These are phyloP conservation scores for Rhynchosporium graminicola DNA, from an alignment of 2,329 filamentous ascomycete genomes.

Conservation along the genomic window DNA sequence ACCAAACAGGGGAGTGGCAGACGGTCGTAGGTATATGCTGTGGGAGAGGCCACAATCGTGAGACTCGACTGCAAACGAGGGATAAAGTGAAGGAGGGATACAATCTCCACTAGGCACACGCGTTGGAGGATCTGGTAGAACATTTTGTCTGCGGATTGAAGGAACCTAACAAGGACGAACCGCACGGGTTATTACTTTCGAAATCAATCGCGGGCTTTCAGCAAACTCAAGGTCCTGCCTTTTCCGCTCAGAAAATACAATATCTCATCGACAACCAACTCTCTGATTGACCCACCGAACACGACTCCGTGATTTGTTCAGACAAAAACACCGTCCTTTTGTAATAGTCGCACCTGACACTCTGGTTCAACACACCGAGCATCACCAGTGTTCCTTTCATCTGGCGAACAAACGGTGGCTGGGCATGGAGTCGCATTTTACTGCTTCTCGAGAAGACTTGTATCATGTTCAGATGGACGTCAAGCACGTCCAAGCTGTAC, in stretches of 20 bases:
- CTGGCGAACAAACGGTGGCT: slow-evolving; percentile 23
- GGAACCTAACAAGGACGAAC: background rate
- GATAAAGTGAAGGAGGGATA: slow-evolving; percentile 23
- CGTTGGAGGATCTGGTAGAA: slow-evolving; percentile 7
- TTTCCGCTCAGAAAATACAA: slow-evolving; percentile 10
- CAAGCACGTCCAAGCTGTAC: slow-evolving; percentile 65
- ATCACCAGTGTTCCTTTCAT: background rate
- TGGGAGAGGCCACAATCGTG: slow-evolving; percentile 35
- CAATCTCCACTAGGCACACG: slow-evolving; percentile 20
- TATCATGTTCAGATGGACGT: slow-evolving; percentile 71
- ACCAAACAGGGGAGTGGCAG: slow-evolving; percentile 29
- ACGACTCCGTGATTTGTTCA: background rate
- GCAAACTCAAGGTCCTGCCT: background rate
- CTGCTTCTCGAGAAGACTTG: slow-evolving; percentile 62
- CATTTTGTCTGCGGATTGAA: background rate
- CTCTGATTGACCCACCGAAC: too few relatives aligned
- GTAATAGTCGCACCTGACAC: background rate
- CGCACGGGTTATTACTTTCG: background rate
- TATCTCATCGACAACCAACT: background rate
- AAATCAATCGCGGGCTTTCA: background rate
- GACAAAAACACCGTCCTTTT: background rate
- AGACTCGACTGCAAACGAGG: slow-evolving; percentile 26
- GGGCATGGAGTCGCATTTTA: slow-evolving; percentile 66
- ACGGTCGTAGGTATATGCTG: slow-evolving; percentile 38
- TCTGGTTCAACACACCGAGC: background rate